Percentiles rank a stretch among this genome's conserved stretches.
Conservation (phyloP, 2,329 filamentous ascomycete species). For the Sporothrix protearum region DNA sequence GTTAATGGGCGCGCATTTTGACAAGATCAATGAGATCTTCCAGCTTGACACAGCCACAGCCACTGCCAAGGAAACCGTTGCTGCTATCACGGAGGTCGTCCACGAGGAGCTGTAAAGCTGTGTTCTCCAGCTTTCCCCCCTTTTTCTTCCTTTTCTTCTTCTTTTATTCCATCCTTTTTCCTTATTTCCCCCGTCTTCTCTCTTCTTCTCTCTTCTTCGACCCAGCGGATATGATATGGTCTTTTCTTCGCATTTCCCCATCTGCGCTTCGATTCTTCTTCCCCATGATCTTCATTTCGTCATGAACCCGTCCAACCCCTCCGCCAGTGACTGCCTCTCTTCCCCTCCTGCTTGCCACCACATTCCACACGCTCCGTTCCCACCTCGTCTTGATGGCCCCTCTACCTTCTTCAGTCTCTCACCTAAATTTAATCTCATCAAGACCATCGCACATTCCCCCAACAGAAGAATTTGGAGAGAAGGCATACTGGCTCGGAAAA, state of each 20-base stretch:
- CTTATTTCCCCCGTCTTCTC: too few species aligned
- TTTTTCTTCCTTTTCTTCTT: too few species aligned
- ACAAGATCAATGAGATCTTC: constrained; percentile 55
- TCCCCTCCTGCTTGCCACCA: background rate
- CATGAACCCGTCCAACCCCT: background rate
- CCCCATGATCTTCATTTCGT: too few species aligned
- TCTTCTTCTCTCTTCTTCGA: background rate
- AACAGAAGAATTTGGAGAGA: background rate
- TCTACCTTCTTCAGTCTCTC: background rate
- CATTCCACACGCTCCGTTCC: background rate
- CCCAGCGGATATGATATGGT: background rate
- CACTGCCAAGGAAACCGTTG: background rate
- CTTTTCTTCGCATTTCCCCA: background rate
- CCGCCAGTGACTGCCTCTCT: background rate
- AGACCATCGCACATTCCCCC: background rate
- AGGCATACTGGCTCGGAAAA: background rate
- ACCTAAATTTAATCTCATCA: background rate
- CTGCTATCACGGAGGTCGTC: constrained; percentile 19
- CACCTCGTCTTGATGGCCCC: background rate
- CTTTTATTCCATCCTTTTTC: too few species aligned
- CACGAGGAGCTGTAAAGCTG: constrained; percentile 38
- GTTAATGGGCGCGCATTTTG: constrained; percentile 77
- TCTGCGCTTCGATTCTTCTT: background rate
- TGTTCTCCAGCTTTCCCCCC: too few species aligned
- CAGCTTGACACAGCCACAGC: background rate